phyloP scores from a whole-genome alignment of 768 basidiomycete species.

The Suillus americanus region DNA sequence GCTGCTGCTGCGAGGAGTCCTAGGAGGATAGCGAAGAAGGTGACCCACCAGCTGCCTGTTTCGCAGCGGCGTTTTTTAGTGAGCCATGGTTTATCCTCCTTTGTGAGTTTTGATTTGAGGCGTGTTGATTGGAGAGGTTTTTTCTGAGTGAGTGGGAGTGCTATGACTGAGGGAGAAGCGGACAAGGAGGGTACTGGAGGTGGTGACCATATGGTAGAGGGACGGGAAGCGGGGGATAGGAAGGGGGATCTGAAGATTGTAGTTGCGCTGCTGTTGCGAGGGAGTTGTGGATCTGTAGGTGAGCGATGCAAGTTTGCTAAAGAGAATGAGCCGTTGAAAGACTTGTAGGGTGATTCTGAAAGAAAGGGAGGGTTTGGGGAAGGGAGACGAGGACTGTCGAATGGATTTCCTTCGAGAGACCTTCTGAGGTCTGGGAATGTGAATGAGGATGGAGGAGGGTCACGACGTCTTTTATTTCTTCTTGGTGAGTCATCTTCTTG shows the following conservation, averaged over 20 bases:
- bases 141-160: slow-evolving; percentile 39
- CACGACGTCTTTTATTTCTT: slow-evolving; percentile 1
- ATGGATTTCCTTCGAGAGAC: slow-evolving; percentile 7
- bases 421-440: not conserved
- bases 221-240: slow-evolving; percentile 69
- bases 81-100: slow-evolving; percentile 48
- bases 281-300: slow-evolving; percentile 30
- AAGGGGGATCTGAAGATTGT: slow-evolving; percentile 65
- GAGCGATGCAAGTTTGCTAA: slow-evolving; percentile 30
- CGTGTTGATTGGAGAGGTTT: slow-evolving; percentile 44
- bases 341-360: slow-evolving; percentile 41
- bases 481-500: slow-evolving; percentile 27
- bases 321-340: slow-evolving; percentile 24
- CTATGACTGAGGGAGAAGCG: slow-evolving; percentile 27
- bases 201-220: slow-evolving; percentile 61
- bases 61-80: slow-evolving; percentile 33
- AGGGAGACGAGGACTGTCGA: slow-evolving; percentile 25
- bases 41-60: slow-evolving; percentile 48
- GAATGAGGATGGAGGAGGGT: slow-evolving; percentile 42
- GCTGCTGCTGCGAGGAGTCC: slow-evolving; percentile 43
- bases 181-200: slow-evolving; percentile 35
- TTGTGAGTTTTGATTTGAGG: slow-evolving; percentile 49
- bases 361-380: slow-evolving; percentile 50
- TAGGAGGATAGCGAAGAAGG: slow-evolving; percentile 39
- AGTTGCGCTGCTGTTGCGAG: slow-evolving; percentile 42